phyloP scores from a whole-genome alignment of 805 yeast species.

The Ogataea pignaliae region DNA sequence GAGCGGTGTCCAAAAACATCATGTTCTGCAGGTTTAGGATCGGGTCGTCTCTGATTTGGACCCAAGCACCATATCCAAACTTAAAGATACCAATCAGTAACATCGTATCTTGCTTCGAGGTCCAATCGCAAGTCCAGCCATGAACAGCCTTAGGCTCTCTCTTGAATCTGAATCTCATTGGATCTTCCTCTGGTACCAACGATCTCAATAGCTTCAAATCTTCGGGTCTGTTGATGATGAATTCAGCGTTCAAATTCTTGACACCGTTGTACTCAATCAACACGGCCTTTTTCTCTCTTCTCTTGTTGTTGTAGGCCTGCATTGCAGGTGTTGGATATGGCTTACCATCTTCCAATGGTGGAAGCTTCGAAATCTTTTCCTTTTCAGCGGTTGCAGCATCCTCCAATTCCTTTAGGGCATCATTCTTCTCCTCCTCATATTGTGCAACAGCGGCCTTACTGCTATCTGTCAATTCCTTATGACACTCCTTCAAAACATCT shows the following conservation, averaged over 20 bases:
- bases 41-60: slow-evolving; percentile 93
- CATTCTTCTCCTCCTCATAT: slow-evolving; percentile 61
- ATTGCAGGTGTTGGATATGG: slow-evolving; percentile 29
- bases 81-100: slow-evolving; percentile 81
- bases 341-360: slow-evolving; percentile 25
- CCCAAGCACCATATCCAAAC: slow-evolving; percentile 96
- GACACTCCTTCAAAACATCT: slow-evolving; percentile 68
- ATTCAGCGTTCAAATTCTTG: slow-evolving; percentile 86
- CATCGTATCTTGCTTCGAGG: slow-evolving; percentile 76
- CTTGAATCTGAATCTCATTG: slow-evolving; percentile 55
- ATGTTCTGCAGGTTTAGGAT: slow-evolving; percentile 80
- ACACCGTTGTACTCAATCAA: slow-evolving; percentile 86
- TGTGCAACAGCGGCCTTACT: slow-evolving; percentile 58
- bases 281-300: slow-evolving; percentile 85
- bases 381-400: slow-evolving; percentile 54
- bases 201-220: slow-evolving; percentile 68
- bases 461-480: slow-evolving; percentile 61
- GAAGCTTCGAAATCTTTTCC: slow-evolving; percentile 30
- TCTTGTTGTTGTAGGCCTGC: slow-evolving; percentile 44
- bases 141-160: slow-evolving; percentile 72
- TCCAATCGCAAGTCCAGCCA: slow-evolving; percentile 92
- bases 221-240: slow-evolving; percentile 75
- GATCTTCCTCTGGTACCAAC: slow-evolving; percentile 49
- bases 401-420: slow-evolving; percentile 54
- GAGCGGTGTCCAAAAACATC: slow-evolving; percentile 55